phyloP scores from a whole-genome alignment of 768 basidiomycete genomes.

The Rhizopogon sp. region DNA sequence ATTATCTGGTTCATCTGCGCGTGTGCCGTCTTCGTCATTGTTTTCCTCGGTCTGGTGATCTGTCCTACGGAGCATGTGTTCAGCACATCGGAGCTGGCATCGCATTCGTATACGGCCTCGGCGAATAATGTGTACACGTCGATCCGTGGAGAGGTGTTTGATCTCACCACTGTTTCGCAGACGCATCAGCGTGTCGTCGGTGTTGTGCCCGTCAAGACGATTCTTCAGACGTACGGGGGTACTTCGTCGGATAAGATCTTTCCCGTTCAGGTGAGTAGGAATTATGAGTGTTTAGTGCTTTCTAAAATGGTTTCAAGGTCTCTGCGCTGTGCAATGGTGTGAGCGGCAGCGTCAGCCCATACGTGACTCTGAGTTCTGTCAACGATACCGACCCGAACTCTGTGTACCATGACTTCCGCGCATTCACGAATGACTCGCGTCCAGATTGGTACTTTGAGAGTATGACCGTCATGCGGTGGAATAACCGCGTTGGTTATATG shows the following conservation, averaged over 20 bases:
- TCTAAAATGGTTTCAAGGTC: constrained; percentile 43
- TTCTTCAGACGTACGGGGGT: constrained; percentile 80
- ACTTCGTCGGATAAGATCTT: constrained; percentile 69
- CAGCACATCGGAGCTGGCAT: constrained; percentile 67
- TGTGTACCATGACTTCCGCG: constrained; percentile 95
- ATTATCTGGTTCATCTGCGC: constrained; percentile 93
- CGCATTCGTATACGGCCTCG: constrained; percentile 56
- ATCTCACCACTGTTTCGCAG: constrained; percentile 62
- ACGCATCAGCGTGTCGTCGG: constrained; percentile 64
- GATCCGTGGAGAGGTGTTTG: constrained; percentile 94
- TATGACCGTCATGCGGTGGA: constrained; percentile 93
- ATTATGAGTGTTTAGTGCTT: neutral
- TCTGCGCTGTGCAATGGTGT: constrained; percentile 89
- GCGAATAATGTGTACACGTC: constrained; percentile 77
- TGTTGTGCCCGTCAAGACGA: constrained; percentile 68
- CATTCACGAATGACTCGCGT: constrained; percentile 79
- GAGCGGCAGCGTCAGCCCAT: constrained; percentile 76
- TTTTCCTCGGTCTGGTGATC: constrained; percentile 79
- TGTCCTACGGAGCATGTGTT: constrained; percentile 95
- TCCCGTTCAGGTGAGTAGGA: constrained; percentile 77
- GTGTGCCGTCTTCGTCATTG: constrained; percentile 91
- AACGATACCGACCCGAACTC: constrained; percentile 77
- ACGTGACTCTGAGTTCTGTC: constrained; percentile 67
- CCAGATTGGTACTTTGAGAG: constrained; percentile 98
- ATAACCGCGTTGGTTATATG: constrained; percentile 81